These are phyloP conservation scores for Diplodia corticola DNA, from an alignment of 2,329 filamentous ascomycete genomes.

Conservation along the genomic window DNA sequence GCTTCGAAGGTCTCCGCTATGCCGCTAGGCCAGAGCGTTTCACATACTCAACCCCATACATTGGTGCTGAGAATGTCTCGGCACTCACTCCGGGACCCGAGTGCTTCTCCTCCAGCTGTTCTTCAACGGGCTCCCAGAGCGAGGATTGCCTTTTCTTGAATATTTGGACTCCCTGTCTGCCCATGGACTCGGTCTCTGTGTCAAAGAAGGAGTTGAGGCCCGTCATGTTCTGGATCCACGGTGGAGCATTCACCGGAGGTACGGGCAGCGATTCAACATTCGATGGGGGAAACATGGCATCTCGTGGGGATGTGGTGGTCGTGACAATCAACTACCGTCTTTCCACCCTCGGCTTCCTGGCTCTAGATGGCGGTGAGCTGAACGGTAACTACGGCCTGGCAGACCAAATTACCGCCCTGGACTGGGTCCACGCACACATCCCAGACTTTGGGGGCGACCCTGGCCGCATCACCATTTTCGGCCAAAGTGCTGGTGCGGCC, in stretches of 20 bases:
- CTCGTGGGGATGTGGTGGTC: slow-evolving; percentile 40
- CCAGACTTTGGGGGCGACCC: slow-evolving; percentile 42
- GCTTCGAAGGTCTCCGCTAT: slow-evolving; percentile 54
- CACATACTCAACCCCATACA: slow-evolving; percentile 46
- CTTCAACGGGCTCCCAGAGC: slow-evolving; percentile 23
- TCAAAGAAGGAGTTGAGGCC: slow-evolving; percentile 42
- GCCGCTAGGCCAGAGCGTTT: slow-evolving; percentile 49
- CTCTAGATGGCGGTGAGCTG: slow-evolving; percentile 49
- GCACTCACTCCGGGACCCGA: slow-evolving; percentile 41
- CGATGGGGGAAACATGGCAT: slow-evolving; percentile 22
- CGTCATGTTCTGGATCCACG: slow-evolving; percentile 52
- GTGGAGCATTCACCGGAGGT: slow-evolving; percentile 46
- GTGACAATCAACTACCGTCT: slow-evolving; percentile 48
- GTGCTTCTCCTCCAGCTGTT: slow-evolving; percentile 45
- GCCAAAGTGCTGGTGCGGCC: slow-evolving; percentile 29
- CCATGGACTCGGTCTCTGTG: slow-evolving; percentile 24
- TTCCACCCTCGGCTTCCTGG: slow-evolving; percentile 38
- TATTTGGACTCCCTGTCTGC: slow-evolving; percentile 42
- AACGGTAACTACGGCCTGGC: slow-evolving; percentile 46
- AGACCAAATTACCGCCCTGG: slow-evolving; percentile 52
- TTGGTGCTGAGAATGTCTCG: slow-evolving; percentile 33
- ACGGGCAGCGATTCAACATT: slow-evolving; percentile 45
- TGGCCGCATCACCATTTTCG: slow-evolving; percentile 43
- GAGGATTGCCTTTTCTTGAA: slow-evolving; percentile 51
- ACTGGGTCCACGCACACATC: slow-evolving; percentile 50